phyloP scores from a whole-genome alignment of 2,329 filamentous ascomycete genomes.

The Mycocentrospora acerina region DNA sequence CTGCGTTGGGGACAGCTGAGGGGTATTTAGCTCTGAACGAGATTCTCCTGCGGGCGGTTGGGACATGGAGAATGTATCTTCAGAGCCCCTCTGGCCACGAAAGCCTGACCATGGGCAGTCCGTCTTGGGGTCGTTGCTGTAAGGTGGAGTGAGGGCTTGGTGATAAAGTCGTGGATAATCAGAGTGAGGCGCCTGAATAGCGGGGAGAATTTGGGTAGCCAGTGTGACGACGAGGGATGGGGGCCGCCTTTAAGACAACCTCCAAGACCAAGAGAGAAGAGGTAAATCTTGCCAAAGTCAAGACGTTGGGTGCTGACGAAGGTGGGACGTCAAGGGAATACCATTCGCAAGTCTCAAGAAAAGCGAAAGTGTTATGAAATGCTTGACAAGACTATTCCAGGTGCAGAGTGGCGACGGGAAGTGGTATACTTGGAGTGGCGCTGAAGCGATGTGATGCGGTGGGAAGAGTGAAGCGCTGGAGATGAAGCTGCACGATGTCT shows the following conservation, averaged over 20 bases:
- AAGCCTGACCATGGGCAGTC: constrained; percentile 40
- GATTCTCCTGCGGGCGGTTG: constrained; percentile 20
- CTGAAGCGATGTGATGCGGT: not conserved
- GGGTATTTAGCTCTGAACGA: constrained; percentile 28
- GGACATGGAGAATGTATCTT: constrained; percentile 34
- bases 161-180: constrained; percentile 34
- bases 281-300: no score
- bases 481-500: constrained; percentile 14
- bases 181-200: constrained; percentile 34
- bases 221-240: constrained; percentile 32
- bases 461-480: constrained; percentile 6
- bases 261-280: constrained; percentile 7
- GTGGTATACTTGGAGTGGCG: constrained; percentile 1
- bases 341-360: constrained; percentile 1
- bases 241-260: constrained; percentile 30
- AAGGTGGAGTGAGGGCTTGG: constrained; percentile 36
- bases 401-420: constrained; percentile 1
- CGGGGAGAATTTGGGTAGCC: constrained; percentile 43
- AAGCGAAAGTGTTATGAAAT: not conserved
- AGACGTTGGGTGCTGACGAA: not conserved
- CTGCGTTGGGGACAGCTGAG: constrained; percentile 32
- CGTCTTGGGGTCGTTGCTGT: constrained; percentile 31
- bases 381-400: not conserved
- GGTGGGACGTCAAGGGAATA: not conserved
- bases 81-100: constrained; percentile 33